Percentiles rank a stretch among this genome's conserved stretches.
Conservation (phyloP, 164 flowering plant species). For the Paratinospora sagittata region DNA sequence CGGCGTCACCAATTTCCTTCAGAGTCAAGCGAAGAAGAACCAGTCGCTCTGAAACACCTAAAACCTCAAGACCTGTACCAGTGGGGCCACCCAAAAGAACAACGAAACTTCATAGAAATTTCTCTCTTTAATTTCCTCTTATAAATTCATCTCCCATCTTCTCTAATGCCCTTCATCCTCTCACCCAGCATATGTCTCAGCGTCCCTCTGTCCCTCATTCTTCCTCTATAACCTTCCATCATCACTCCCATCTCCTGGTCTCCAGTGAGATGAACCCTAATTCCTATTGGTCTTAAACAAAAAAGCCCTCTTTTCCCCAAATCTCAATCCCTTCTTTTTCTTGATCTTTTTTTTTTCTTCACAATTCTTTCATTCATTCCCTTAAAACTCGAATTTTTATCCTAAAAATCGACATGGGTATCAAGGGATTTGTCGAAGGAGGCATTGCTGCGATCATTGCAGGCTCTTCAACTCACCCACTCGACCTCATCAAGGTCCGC, state of each 20-base stretch:
- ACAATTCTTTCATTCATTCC: not conserved
- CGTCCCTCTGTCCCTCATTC: constrained; percentile 31
- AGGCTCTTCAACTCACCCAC: constrained; percentile 69
- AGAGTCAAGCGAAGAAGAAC: not conserved
- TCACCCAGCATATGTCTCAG: constrained; percentile 23
- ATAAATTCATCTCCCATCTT: not conserved
- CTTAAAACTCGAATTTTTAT: not conserved
- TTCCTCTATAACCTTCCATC: constrained; percentile 20
- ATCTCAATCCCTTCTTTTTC: not conserved
- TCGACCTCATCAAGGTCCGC: constrained; percentile 70
- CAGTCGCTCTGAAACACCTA: not conserved
- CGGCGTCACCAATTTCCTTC: not conserved
- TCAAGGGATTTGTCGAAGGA: constrained; percentile 64
- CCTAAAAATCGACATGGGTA: constrained; percentile 33
- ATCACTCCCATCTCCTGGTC: constrained; percentile 32
- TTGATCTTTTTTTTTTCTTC: not conserved
- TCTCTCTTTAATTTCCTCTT: no score
- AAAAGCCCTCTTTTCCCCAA: no score
- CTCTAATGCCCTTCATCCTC: not conserved
- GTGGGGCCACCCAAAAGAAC: no score
- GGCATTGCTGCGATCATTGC: constrained; percentile 67
- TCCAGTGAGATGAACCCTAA: constrained; percentile 32
- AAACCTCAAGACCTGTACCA: no score
- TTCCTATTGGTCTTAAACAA: constrained; percentile 19
- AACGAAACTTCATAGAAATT: no score